phyloP scores from a whole-genome alignment of 2,329 filamentous ascomycete species.

The Lachnellula suecica region DNA sequence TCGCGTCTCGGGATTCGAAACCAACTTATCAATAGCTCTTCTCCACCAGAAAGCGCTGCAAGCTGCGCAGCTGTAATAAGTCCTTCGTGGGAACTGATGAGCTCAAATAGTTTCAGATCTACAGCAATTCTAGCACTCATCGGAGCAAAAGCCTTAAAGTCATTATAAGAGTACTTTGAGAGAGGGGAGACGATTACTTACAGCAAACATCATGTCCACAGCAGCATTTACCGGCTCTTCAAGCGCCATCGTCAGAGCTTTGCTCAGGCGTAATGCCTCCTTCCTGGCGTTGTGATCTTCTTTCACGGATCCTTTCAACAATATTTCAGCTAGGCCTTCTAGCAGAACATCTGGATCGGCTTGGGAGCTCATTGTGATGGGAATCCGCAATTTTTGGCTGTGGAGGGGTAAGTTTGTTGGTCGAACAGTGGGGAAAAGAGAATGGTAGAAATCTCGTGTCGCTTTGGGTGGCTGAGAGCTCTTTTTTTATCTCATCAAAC shows the following conservation, averaged over 20 bases:
- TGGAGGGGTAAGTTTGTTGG: too few species aligned
- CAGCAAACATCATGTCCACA: not conserved
- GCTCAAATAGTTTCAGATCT: too few species aligned
- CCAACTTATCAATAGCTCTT: slow-evolving; percentile 12
- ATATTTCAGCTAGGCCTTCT: too few species aligned
- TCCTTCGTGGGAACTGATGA: slow-evolving; percentile 1
- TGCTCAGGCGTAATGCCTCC: not conserved
- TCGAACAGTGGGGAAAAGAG: too few species aligned
- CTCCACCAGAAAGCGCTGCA: slow-evolving; percentile 4
- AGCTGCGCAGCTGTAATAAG: slow-evolving; percentile 6
- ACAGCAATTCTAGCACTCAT: slow-evolving; percentile 13
- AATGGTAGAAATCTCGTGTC: too few species aligned
- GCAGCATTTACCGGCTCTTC: not conserved
- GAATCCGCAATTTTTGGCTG: too few species aligned
- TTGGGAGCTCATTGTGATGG: too few species aligned
- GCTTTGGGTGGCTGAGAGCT: too few species aligned
- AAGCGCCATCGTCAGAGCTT: not conserved
- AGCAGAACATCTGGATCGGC: too few species aligned
- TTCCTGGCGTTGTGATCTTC: not conserved
- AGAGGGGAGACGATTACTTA: not conserved
- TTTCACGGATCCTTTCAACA: too few species aligned
- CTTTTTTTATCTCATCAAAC: too few species aligned
- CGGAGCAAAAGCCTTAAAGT: not conserved
- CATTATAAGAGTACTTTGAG: not conserved
- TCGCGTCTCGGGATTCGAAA: too few species aligned